These are phyloP conservation scores for Corchorus olitorius DNA, from an alignment of 345 rosid genomes.

Conservation along the genomic window DNA sequence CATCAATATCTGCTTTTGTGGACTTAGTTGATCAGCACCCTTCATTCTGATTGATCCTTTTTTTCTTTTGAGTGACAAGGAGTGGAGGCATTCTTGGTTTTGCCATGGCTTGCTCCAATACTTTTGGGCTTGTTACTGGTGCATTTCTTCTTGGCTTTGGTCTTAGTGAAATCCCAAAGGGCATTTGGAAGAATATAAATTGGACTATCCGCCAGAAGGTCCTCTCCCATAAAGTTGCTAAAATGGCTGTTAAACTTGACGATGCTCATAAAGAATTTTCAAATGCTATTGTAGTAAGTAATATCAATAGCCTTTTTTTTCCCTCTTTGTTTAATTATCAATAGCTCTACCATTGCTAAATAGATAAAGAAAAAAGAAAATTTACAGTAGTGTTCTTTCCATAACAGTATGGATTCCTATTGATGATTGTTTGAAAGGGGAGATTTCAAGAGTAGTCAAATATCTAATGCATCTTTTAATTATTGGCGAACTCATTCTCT, in stretches of 20 bases:
- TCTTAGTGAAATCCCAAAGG: conserved; percentile 75
- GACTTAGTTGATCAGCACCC: neutral
- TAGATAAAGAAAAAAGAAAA: neutral
- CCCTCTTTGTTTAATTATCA: neutral
- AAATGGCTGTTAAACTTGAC: conserved; percentile 82
- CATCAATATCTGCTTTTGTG: conserved; percentile 4
- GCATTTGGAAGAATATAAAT: conserved; percentile 69
- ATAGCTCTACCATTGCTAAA: neutral
- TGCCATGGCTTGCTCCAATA: conserved; percentile 86
- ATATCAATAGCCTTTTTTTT: too few relatives aligned
- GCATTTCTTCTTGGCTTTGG: conserved; percentile 90
- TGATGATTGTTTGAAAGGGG: neutral
- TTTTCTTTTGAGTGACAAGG: conserved; percentile 31
- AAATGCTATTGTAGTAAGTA: conserved; percentile 75
- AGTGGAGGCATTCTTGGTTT: conserved; percentile 59
- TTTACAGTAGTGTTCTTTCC: neutral
- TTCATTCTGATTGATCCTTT: conserved; percentile 1
- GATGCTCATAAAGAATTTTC: conserved; percentile 80
- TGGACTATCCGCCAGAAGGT: conserved; percentile 70
- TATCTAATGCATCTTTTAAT: neutral
- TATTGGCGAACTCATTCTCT: neutral
- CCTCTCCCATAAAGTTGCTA: conserved; percentile 79
- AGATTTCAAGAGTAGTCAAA: neutral
- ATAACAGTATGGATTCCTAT: neutral
- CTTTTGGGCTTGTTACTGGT: conserved; percentile 87